Conservation (phyloP, 2,329 filamentous ascomycete genomes). For the Fusarium verrucosum region DNA sequence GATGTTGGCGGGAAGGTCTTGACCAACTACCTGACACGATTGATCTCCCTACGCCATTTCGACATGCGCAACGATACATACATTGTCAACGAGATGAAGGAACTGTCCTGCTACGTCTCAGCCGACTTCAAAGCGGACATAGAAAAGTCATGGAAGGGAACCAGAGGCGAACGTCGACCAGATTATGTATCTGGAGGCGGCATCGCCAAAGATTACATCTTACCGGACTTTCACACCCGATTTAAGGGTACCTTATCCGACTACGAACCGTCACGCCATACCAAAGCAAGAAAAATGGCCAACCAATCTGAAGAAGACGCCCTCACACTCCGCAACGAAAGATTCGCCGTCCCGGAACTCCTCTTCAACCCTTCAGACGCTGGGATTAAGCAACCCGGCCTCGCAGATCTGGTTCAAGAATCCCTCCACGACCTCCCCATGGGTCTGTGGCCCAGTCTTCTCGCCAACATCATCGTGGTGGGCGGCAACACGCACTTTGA, state of each 20-base stretch:
- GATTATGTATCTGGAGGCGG: constrained; percentile 61
- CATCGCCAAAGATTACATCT: constrained; percentile 88
- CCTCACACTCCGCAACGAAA: constrained; percentile 88
- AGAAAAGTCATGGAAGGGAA: constrained; percentile 84
- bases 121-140: constrained; percentile 80
- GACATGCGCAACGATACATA: constrained; percentile 95
- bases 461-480: constrained; percentile 89
- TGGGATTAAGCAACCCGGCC: constrained; percentile 82
- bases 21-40: constrained; percentile 90
- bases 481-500: constrained; percentile 84
- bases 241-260: constrained; percentile 76
- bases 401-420: constrained; percentile 85
- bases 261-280: constrained; percentile 74
- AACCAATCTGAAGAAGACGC: constrained; percentile 72
- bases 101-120: constrained; percentile 84
- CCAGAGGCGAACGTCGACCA: constrained; percentile 65
- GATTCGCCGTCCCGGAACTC: constrained; percentile 89
- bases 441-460: constrained; percentile 82
- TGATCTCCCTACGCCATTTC: constrained; percentile 90
- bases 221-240: constrained; percentile 78
- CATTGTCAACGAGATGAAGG: constrained; percentile 96
- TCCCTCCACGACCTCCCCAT: constrained; percentile 78
- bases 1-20: constrained; percentile 93
- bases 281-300: constrained; percentile 59
- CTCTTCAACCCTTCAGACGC: constrained; percentile 88